phyloP scores from a whole-genome alignment of 1,284 basidiomycete species.

The Puccinia polysora region DNA sequence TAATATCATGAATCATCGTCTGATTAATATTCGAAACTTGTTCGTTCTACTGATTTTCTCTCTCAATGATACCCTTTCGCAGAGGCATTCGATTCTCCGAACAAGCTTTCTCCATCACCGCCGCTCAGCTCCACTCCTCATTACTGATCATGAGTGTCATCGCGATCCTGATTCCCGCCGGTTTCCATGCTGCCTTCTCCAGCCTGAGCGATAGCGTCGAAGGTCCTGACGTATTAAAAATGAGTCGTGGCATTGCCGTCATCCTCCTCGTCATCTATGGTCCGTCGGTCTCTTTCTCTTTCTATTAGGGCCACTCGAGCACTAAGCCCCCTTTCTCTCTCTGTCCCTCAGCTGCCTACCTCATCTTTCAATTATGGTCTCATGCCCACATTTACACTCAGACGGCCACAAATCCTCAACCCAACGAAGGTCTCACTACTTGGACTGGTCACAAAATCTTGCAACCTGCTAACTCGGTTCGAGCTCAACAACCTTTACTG shows the following conservation, averaged over 20 bases:
- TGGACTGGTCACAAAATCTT: conserved; percentile 45
- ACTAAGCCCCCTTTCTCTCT: background rate
- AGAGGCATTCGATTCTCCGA: conserved; percentile 66
- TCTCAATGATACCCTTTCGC: conserved; percentile 57
- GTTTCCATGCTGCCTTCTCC: conserved; percentile 59
- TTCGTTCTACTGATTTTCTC: background rate
- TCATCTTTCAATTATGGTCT: conserved; percentile 79
- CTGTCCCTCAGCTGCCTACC: conserved; percentile 64
- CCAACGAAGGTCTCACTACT: conserved; percentile 46
- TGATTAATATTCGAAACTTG: background rate
- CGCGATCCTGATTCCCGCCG: conserved; percentile 70
- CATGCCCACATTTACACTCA: conserved; percentile 70
- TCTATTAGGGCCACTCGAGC: background rate
- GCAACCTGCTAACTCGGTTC: conserved; percentile 44
- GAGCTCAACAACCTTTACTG: conserved; percentile 5
- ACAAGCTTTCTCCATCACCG: conserved; percentile 68
- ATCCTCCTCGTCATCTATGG: conserved; percentile 64
- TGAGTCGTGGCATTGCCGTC: conserved; percentile 76
- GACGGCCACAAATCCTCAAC: conserved; percentile 49
- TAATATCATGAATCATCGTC: background rate
- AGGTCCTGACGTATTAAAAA: conserved; percentile 60
- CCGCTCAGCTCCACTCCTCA: conserved; percentile 64
- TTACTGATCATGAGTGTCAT: conserved; percentile 57
- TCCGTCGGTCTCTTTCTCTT: conserved; percentile 14
- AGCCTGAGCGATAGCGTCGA: conserved; percentile 46